Base-by-base conservation (phyloP, 1,139 yeast genomes). In the Lodderomyces margitis region DNA sequence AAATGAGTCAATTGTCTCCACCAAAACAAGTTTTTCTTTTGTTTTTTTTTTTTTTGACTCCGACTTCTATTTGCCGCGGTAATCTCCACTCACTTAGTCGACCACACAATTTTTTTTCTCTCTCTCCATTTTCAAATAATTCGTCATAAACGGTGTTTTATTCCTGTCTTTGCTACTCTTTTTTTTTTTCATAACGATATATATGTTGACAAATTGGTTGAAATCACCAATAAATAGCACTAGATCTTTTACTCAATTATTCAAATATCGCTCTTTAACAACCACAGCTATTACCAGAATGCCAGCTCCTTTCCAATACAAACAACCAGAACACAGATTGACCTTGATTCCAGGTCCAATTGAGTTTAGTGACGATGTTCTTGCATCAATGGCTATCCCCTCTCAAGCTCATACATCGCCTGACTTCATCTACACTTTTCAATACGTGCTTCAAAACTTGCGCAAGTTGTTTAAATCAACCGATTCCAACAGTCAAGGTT, bases 271-370 rank as follows among this genome's bases (percentile, higher is more conserved):
- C 14, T 19, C 25, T 21, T 33, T 33, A 7, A 9, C n/a, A 20
- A 5, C 17, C 20, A 30, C 21, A 3, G 17, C 21, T 19, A 11
- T 5, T 11, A 15, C 27, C 7, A 28, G 16, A 28, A 45, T 47
- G 50, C 40, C 43, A 19, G 38, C 46, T 23, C 42, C 45, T 7
- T 41, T 43, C 30, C 42, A 45, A 24, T 45, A 45, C 23, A 67
- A 70, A 46, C 80, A 74, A 58, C 66, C 73, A 24, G 67, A 62
- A 39, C 82, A 77, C 57, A 75, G 75, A 53, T 68, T 79, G 61
- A 75, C 89, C 53, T 70, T 89, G 72, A 87, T 89, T 53, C 98
- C 97, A 32, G 98, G 98, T 38, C 97, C 98, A 46, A 86, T 91
- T 60, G 94, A 87, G 64, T 83, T 91, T 64, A 83, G 91, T 40